phyloP scores from a whole-genome alignment of 495 filamentous ascomycete species.

The Talaromyces wortmannii region DNA sequence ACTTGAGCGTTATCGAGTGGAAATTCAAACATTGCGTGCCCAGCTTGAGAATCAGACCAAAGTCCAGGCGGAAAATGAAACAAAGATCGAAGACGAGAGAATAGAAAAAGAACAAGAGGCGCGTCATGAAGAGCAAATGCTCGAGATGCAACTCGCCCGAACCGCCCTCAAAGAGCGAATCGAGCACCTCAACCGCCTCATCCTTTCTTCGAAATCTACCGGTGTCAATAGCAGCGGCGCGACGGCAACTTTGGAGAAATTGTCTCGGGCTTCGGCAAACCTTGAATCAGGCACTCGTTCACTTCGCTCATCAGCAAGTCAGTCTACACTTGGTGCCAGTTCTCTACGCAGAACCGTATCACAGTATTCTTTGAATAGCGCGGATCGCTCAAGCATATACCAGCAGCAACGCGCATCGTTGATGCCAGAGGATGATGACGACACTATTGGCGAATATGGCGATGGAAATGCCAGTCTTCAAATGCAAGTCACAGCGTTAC shows the following conservation, averaged over 20 bases:
- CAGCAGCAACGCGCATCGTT: conserved; percentile 25
- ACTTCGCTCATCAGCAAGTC: conserved; percentile 64
- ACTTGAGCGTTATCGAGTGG: conserved; percentile 88
- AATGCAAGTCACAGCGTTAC: conserved; percentile 78
- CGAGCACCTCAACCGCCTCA: conserved; percentile 92
- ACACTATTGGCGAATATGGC: conserved; percentile 68
- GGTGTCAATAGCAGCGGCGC: conserved; percentile 77
- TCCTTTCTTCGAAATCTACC: conserved; percentile 89
- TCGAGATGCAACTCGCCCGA: conserved; percentile 94
- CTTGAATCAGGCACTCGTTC: conserved; percentile 45
- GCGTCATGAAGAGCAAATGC: conserved; percentile 92
- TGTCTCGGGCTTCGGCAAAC: conserved; percentile 53
- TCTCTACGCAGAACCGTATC: conserved; percentile 57
- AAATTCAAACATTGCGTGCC: conserved; percentile 74
- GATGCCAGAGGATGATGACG: conserved; percentile 60
- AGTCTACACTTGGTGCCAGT: conserved; percentile 56
- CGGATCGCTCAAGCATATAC: conserved; percentile 27
- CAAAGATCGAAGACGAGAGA: conserved; percentile 61
- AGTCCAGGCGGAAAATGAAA: conserved; percentile 60
- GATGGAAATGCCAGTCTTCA: conserved; percentile 78
- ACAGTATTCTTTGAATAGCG: conserved; percentile 50
- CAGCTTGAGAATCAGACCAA: conserved; percentile 77
- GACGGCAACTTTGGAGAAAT: conserved; percentile 64
- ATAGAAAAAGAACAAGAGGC: conserved; percentile 74
- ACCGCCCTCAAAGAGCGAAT: conserved; percentile 96